Percentiles rank a stretch among this genome's conserved stretches.
These are phyloP conservation scores for Coleophoma crateriformis DNA, from an alignment of 2,329 filamentous ascomycete genomes.

Conservation along the genomic window DNA sequence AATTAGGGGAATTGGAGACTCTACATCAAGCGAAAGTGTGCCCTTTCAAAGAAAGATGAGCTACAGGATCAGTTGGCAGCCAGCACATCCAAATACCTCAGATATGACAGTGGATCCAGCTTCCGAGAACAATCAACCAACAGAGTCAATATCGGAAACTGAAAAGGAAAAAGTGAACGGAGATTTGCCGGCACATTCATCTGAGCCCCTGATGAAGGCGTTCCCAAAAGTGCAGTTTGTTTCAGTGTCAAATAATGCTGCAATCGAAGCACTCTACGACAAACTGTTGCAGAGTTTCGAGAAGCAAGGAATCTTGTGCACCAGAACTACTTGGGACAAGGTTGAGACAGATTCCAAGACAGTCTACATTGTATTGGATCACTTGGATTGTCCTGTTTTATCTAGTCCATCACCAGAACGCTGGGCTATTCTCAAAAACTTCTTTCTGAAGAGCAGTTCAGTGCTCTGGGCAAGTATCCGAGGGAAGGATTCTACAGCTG, in stretches of 20 bases:
- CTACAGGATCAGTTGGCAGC: slow-evolving; percentile 1
- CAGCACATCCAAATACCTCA: neutral
- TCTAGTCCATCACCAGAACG: neutral
- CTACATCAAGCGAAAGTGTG: neutral
- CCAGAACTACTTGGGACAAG: neutral
- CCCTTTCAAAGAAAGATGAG: slow-evolving; percentile 2
- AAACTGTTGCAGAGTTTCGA: neutral
- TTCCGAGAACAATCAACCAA: too few species aligned
- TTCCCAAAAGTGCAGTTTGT: neutral
- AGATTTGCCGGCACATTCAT: too few species aligned
- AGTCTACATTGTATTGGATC: neutral
- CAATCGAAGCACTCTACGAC: neutral
- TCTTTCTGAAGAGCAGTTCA: neutral
- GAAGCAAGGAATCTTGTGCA: neutral
- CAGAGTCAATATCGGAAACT: too few species aligned
- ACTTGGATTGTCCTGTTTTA: neutral
- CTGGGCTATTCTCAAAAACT: neutral
- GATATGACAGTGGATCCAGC: too few species aligned
- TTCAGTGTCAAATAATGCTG: neutral
- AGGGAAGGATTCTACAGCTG: neutral
- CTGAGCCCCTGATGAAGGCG: neutral
- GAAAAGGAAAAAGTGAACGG: too few species aligned
- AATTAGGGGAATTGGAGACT: slow-evolving; percentile 3
- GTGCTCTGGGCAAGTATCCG: neutral
- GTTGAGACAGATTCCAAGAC: neutral